Base-by-base conservation (phyloP, 805 yeast genomes). In the Zygosaccharomyces pseudorouxii region DNA sequence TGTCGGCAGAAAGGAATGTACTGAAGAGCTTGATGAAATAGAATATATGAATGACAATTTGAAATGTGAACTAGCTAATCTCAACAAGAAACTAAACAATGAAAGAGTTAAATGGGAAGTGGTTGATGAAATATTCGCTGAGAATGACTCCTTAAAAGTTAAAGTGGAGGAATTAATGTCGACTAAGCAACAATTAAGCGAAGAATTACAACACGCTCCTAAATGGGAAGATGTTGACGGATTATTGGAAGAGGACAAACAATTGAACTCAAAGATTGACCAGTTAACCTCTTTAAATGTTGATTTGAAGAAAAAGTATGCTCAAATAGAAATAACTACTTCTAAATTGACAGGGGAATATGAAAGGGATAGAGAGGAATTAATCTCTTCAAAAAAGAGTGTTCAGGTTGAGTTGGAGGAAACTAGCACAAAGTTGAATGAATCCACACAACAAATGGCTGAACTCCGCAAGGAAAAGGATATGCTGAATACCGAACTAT, bases 141-240 rank as follows among this genome's bases (percentile, higher is more conserved):
- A 41, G 23, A 41, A 41, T 29, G 44, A 41, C 10, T 30, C 20
- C n/a, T 19, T 41, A 11, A 41, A 29, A 36, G 36, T n/a, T 9
- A 18, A 41, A 29, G 36, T 29, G 18, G 16, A n/a, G 6, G 18
- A 41, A 16, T 18, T 41, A 19, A 23, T 8, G 25, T 4, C 27
- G 1, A 11, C 36, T 23, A 29, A 14, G n/a, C n/a, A 29, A 18
- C 25, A 18, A 4, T 29, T 41, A 28, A 10, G 22, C 8, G 11
- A 29, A 23, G 37, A 41, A 18, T 41, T 41, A 27, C 36, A 41
- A 18, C 23, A 18, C 3, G 28, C 27, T 6, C 44, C 44, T n/a
- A 41, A 41, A 29, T 41, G 44, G 44, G 44, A 41, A 14, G 44
- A 41, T 18, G 44, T 41, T 18, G 44, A 41, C 7, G 44, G 44